Base-by-base conservation (phyloP, 768 basidiomycete genomes). In the Cystofilobasidium capitatum region DNA sequence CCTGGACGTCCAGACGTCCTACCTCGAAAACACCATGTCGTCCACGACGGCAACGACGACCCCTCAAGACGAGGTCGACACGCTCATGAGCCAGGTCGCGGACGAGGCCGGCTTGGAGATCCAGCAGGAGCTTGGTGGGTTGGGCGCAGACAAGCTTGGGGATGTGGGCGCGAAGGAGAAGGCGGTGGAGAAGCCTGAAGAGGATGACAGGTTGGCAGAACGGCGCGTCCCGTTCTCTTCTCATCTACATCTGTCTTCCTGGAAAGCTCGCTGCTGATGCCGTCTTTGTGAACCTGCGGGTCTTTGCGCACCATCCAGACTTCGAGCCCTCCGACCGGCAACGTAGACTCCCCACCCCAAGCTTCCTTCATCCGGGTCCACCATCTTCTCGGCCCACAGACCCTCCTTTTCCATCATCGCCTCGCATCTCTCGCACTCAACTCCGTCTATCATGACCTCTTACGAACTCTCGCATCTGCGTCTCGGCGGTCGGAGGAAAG, bases 1-100 rank as follows among this genome's bases (percentile, higher is more conserved):
- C 76, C 84, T 99, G 24, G 96, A 98, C 75, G 96, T 99, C 9
- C 94, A 98, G 77, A 94, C 96, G 22, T 88, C 86, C 7, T 93
- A 94, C 79, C 94, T 99, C 91, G 96, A 98, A 75, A 89, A 91
- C 68, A 87, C 92, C 44, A 97, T 99, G 88, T 85, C 86, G 13
- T 84, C 88, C 64, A 91, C 93, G 29, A 94, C 91, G 2, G 96
- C 93, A 24, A 83, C 88, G 45, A 86, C 91, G 16, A 93, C 90
- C 7, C 96, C 96, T 1, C 91, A 97, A 77, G 96, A 99, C 79
- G 93, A 99, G 76, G 88, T 99, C 75, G 96, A 99, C 75, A 79
- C 82, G 35, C 84, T 98, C 29, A 82, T 99, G 81, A 84, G 87
- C 65, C 91, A 93, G 78, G 92, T 90, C 26, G 96, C 96, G 5